Evolutionary conservation across 345 rosid species (phyloP).

Genomic region (Barbarea vulgaris): DNA sequence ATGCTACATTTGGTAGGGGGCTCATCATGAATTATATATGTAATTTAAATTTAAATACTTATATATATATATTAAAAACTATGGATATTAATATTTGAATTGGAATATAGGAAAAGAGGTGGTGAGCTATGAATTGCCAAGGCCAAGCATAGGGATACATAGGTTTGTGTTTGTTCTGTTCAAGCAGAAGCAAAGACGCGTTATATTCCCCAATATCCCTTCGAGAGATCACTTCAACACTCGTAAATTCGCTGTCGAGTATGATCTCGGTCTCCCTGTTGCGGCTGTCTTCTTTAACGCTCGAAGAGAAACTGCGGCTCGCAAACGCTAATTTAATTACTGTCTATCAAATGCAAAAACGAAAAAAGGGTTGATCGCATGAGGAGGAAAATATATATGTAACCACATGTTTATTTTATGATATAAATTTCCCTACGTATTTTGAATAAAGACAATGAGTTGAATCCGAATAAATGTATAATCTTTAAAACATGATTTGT

Average conservation of each 20-base stretch:
- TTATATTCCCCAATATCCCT: conserved; percentile 42
- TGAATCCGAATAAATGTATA: not conserved
- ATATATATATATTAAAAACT: not conserved
- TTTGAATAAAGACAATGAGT: conserved; percentile 4
- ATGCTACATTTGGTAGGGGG: conserved; percentile 66
- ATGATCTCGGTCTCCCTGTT: conserved; percentile 69
- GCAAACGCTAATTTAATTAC: conserved; percentile 48
- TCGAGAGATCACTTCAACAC: conserved; percentile 62
- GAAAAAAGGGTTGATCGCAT: not conserved
- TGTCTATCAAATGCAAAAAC: conserved; percentile 2
- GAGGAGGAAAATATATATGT: not conserved
- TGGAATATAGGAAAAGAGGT: conserved; percentile 54
- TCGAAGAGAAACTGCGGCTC: conserved; percentile 68
- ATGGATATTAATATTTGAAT: not conserved
- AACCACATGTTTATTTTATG: conserved; percentile 22
- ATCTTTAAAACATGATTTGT: not conserved
- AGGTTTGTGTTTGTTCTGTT: conserved; percentile 68
- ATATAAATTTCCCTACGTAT: conserved; percentile 13
- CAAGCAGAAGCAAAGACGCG: conserved; percentile 56
- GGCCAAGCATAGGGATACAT: conserved; percentile 66
- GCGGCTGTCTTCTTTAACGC: conserved; percentile 79
- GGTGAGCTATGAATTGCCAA: conserved; percentile 63
- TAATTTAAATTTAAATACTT: not conserved
- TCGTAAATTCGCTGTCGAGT: conserved; percentile 51
- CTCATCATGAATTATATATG: not conserved